Base-by-base conservation (phyloP, 2,329 filamentous ascomycete species). In the Cyphellophora attinorum region DNA sequence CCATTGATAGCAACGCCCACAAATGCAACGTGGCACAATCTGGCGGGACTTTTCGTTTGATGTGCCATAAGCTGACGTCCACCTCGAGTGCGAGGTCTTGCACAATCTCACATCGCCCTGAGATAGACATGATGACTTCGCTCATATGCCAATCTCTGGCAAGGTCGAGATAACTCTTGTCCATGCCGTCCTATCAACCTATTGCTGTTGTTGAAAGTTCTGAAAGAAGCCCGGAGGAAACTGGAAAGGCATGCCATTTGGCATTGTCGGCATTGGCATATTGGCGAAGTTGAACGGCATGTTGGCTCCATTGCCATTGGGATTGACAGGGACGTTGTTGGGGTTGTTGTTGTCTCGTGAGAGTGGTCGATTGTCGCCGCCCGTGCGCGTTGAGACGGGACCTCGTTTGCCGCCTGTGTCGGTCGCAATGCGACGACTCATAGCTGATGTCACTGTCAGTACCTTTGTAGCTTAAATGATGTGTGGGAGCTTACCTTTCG, bases 401-500 rank as follows among this genome's bases (percentile, higher is more conserved):
- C 65, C 65, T 17, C 62, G 64, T 41, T 63, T 61, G 38, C 65
- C 65, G 32, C 65, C 64, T 34, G 61, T 59, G 42, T 69, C 65
- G 25, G 65, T 69, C 18, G 63, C 62, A 51, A 69, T 68, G 21
- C 65, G 64, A 48, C 65, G 58, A 45, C 64, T 67, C 50, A 69
- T 69, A 19, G 65, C 65, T 65, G 38, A 50, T n/a, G 29, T 19
- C 27, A 31, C 21, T 30, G 38, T 50, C 41, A 54, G 45, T 30
- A 33, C 16, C n/a, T 31, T 11, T 28, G 27, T 6, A 31, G 19
- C 10, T 14, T 13, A 19, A 35, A 11, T n/a, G 15, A 35, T 11
- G 19, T 23, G 21, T 15, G 33, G 16, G n/a, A 33, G 37, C 54
- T 31, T 56, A 68, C 68, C 85, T 67, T 98, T 98, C 28, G 86